Base-by-base conservation (phyloP, 192 early-diverging fungal genomes). In the Mortierella hygrophila region DNA sequence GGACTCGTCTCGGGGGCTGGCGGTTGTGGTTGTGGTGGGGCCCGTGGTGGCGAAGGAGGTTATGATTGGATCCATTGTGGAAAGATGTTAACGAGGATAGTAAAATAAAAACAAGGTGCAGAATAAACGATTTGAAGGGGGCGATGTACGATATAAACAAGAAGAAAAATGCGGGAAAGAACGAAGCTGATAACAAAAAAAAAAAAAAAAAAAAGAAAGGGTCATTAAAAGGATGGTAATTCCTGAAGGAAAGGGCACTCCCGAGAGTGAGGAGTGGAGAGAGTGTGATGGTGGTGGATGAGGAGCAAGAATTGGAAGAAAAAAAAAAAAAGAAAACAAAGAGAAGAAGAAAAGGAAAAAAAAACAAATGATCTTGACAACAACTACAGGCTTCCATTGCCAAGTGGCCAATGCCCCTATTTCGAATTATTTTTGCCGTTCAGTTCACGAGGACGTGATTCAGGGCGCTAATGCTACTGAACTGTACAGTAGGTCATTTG, bases 11-110 rank as follows among this genome's bases (percentile, higher is more conserved):
- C 68, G 65, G 32, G 11, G 6, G 76, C 26, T 46, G 40, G n/a
- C 32, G 18, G 74, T 40, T 15, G 57, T 35, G 35, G 35, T 16
- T 41, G 5, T 40, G 26, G 47, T 40, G 32, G 8, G 10, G 68
- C 60, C 41, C 13, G 52, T 23, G 44, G 76, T 38, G 21, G 72
- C 16, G 1, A 78, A 72, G 0, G 76, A 83, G 32, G 77, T 69
- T 52, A 70, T 68, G 52, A 83, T 81, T 4, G 80, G 80, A 54
- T 81, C 68, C 80, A 81, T 81, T 41, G 3, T 71, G 11, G 20
- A n/a, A 10, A 41, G 10, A 18, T 29, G 13, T 26, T 35, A 35
- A 35, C 35, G 35, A 35, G 35, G 1, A 35, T 1, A 1, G 35
- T 35, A 35, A 35, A 35, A 35, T 35, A 35, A 35, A 35, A 1